Conservation (phyloP, 2,329 filamentous ascomycete species). For the Cladosporium sp. region DNA sequence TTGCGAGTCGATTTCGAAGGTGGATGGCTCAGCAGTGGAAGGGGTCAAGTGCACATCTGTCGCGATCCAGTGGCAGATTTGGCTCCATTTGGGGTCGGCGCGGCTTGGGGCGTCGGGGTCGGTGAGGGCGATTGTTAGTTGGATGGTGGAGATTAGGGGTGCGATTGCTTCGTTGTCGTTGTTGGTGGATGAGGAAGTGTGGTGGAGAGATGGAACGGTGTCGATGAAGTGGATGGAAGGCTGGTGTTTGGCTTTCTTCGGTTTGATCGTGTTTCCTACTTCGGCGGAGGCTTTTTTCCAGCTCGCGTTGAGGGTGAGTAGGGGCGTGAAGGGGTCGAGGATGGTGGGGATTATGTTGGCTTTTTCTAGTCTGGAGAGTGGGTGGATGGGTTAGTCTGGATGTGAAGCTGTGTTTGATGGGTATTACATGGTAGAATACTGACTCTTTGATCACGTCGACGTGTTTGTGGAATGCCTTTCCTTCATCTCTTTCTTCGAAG, state of each 20-base stretch:
- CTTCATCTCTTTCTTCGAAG: not conserved
- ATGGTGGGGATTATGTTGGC: conserved; percentile 40
- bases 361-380: conserved; percentile 22
- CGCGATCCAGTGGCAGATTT: conserved; percentile 56
- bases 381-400: not conserved
- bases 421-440: not conserved
- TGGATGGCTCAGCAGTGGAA: conserved; percentile 27
- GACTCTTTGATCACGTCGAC: conserved; percentile 21
- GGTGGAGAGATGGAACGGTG: conserved; percentile 14
- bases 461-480: not conserved
- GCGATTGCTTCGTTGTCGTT: not conserved
- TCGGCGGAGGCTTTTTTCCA: conserved; percentile 43
- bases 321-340: conserved; percentile 56
- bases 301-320: conserved; percentile 46
- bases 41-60: conserved; percentile 32
- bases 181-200: conserved; percentile 23
- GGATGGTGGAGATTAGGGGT: conserved; percentile 16
- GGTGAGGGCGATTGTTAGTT: conserved; percentile 50
- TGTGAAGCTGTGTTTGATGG: too few species aligned
- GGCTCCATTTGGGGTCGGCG: conserved; percentile 50
- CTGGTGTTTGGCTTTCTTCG: conserved; percentile 38
- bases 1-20: not conserved
- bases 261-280: conserved; percentile 53
- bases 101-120: conserved; percentile 57
- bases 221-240: conserved; percentile 35